Base-by-base conservation (phyloP, 345 rosid species). In the Rhodamnia argentea region DNA sequence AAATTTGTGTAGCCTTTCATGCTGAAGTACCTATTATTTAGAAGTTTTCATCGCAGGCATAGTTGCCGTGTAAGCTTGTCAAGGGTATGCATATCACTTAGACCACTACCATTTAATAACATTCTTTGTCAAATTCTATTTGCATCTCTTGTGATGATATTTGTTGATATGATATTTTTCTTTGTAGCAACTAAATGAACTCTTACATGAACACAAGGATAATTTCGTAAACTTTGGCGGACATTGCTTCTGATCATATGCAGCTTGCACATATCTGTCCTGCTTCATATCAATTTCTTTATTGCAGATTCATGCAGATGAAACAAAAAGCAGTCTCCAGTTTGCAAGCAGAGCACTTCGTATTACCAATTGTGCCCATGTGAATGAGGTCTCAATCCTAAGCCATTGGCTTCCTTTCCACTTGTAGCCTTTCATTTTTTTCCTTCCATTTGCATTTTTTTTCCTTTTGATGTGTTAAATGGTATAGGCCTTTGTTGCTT, bases 311-410 rank as follows among this genome's bases (percentile, higher is more conserved):
- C 99, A 97, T 89, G 92, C 97, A 82, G 99, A 97, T 89, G 99
- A 97, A 91, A 97, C 99, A 81, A 97, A 93, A 90, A 96, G 98
- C 89, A 97, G 98, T 92, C 98, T 97, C 88, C 98, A 92, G 64
- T 97, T 96, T 89, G 98, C 99, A 58, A 97, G 98, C 89, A 95
- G 99, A 89, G 99, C 99, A 90, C 86, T 95, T 87, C 97, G 95
- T 85, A 94, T 97, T 84, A 95, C 95, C 81, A 97, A 97, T 86
- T 95, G 94, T 91, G 99, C 98, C 50, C 97, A 89, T 86, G 98
- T 97, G 90, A 97, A 97, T 86, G 99, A 97, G 98, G 98, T 95
- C 58, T 32, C 86, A 81, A 70, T 37, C 44, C 24, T 18, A 70
- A 37, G 24, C 78, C 6, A 37, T 70, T 70, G 78, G 78, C 47